Evolutionary conservation across 495 filamentous ascomycete species (phyloP).

Genomic region (Amphirosellinia nigrospora): DNA sequence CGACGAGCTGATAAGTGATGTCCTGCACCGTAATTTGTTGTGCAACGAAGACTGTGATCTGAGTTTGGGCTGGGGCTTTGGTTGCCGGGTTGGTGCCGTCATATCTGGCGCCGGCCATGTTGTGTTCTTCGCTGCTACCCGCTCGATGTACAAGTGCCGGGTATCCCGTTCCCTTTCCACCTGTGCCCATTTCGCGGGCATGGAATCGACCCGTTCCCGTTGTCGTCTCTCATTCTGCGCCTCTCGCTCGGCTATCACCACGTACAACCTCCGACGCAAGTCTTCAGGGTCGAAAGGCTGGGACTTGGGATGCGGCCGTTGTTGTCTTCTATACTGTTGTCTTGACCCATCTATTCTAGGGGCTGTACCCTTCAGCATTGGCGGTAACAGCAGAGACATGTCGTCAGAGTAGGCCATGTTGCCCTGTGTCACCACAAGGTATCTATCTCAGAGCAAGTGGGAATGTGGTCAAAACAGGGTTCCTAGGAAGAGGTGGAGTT

Average conservation of each 20-base stretch:
- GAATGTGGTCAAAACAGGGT: not conserved
- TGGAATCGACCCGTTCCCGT: slow-evolving; percentile 23
- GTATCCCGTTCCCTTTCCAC: slow-evolving; percentile 28
- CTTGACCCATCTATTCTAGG: slow-evolving; percentile 27
- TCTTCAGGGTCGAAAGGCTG: slow-evolving; percentile 59
- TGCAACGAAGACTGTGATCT: slow-evolving; percentile 33
- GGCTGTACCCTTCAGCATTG: slow-evolving; percentile 3
- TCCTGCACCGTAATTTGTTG: slow-evolving; percentile 30
- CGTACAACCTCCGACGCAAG: slow-evolving; percentile 51
- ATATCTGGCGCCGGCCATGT: slow-evolving; percentile 13
- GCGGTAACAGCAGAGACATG: slow-evolving; percentile 15
- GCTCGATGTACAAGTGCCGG: slow-evolving; percentile 9
- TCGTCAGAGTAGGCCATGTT: slow-evolving; percentile 34
- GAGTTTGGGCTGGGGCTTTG: slow-evolving; percentile 17
- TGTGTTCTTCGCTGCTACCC: slow-evolving; percentile 25
- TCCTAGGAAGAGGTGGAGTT: not conserved
- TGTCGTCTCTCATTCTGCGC: slow-evolving; percentile 34
- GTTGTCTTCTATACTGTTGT: slow-evolving; percentile 24
- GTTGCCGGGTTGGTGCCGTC: slow-evolving; percentile 20
- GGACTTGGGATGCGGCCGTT: slow-evolving; percentile 38
- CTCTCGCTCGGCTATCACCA: slow-evolving; percentile 52
- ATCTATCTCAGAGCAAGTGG: not conserved
- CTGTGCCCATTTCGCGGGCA: slow-evolving; percentile 27
- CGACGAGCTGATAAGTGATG: slow-evolving; percentile 15
- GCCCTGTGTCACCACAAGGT: slow-evolving; percentile 22